A percentile compares a stretch with the other conserved stretches of the same genome.
Conservation (phyloP, 805 yeast species). For the Wickerhamiella occidentalis region DNA sequence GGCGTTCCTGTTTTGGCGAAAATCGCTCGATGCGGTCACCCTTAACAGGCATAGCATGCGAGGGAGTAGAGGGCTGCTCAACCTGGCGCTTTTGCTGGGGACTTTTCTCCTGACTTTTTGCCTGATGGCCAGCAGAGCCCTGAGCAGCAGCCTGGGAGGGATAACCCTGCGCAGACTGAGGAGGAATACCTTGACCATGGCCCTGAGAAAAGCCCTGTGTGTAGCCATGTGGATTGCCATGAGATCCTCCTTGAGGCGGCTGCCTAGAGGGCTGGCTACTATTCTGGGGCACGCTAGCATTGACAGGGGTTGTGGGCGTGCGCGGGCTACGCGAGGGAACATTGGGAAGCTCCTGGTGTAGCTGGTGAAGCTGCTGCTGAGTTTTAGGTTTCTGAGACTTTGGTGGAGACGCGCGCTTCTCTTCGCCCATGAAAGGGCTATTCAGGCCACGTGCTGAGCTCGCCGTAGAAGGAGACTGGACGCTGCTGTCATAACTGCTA, state of each 20-base stretch:
- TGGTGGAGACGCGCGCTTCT: conserved; percentile 7
- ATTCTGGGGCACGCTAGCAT: not conserved
- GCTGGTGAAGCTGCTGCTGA: not conserved
- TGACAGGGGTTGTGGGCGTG: not conserved
- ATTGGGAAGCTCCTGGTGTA: not conserved
- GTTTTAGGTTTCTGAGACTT: not conserved
- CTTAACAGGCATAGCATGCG: conserved; percentile 7
- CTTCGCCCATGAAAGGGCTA: conserved; percentile 12
- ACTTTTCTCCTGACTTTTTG: not conserved
- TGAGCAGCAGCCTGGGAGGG: not conserved
- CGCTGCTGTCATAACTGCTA: conserved; percentile 8
- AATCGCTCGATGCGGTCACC: conserved; percentile 9
- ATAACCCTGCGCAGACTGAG: not conserved
- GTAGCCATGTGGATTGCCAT: conserved; percentile 1
- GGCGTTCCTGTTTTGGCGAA: conserved; percentile 3
- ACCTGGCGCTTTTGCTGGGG: not conserved
- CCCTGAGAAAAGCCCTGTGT: not conserved
- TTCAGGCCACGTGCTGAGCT: conserved; percentile 9
- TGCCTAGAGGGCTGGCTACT: not conserved
- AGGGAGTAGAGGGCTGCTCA: conserved; percentile 3
- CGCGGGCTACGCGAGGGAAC: not conserved
- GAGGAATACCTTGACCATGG: not conserved
- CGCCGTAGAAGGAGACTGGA: conserved; percentile 2
- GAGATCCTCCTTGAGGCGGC: conserved; percentile 4
- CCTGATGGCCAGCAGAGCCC: not conserved